A percentile compares a stretch with the other conserved stretches of the same genome.
Evolutionary conservation across 192 early-diverging fungal species (phyloP).

Genomic region (Nowakowskiella sp.): DNA sequence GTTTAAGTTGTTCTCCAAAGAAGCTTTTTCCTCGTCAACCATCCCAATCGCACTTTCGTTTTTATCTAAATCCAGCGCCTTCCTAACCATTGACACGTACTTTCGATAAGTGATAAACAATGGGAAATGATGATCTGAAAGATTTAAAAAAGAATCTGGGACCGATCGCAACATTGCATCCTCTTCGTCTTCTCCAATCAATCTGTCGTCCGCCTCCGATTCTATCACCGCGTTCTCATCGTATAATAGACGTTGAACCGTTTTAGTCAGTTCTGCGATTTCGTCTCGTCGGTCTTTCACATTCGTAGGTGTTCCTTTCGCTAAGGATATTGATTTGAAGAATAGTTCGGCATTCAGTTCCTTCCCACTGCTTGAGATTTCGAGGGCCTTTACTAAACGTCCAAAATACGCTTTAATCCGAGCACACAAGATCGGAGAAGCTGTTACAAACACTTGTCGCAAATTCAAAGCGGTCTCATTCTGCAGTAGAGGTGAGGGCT

Average conservation of each 20-base stretch:
- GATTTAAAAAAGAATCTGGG: conserved; percentile 14
- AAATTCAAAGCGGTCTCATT: conserved; percentile 4
- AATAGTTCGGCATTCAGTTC: background rate
- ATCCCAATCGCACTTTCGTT: conserved; percentile 9
- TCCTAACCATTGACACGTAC: conserved; percentile 11
- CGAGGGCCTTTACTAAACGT: conserved; percentile 5
- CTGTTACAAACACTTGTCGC: conserved; percentile 23
- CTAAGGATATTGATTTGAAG: too few species aligned
- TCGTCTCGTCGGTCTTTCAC: too few species aligned
- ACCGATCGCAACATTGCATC: conserved; percentile 3
- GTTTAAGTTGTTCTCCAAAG: conserved; percentile 4
- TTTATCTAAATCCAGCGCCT: conserved; percentile 1
- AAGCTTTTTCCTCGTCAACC: background rate
- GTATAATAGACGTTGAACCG: too few species aligned
- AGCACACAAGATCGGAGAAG: conserved; percentile 19
- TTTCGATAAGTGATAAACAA: conserved; percentile 18
- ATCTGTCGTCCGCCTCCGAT: too few species aligned
- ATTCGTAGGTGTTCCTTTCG: too few species aligned
- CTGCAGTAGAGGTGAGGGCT: background rate
- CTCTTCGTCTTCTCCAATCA: conserved; percentile 7
- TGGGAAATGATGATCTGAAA: conserved; percentile 15
- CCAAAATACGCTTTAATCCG: conserved; percentile 15
- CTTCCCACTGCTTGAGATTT: background rate
- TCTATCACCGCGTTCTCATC: too few species aligned
- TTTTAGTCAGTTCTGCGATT: too few species aligned